Evolutionary conservation across 2,329 filamentous ascomycete species (phyloP).

Genomic region (Mariannaea sp.): DNA sequence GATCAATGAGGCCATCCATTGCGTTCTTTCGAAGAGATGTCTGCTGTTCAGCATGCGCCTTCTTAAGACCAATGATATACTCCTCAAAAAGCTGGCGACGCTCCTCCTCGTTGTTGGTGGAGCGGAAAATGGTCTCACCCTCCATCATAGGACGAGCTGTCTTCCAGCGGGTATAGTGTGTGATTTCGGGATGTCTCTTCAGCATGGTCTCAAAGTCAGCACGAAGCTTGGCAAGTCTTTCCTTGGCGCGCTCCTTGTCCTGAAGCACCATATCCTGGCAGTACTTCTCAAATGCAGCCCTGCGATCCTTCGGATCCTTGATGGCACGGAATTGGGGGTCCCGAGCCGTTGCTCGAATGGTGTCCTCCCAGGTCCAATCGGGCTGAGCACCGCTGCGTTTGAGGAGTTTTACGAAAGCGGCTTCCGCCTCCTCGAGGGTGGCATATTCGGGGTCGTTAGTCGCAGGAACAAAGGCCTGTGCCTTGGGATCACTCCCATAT

Average conservation of each 20-base stretch:
- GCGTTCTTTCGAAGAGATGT: constrained; percentile 74
- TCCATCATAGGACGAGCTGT: constrained; percentile 93
- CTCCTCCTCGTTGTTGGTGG: constrained; percentile 85
- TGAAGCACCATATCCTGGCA: constrained; percentile 86
- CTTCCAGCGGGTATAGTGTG: constrained; percentile 96
- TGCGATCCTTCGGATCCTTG: constrained; percentile 89
- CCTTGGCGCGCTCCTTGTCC: constrained; percentile 93
- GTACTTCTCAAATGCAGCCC: constrained; percentile 92
- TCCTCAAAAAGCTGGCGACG: constrained; percentile 91
- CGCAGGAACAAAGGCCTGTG: constrained; percentile 65
- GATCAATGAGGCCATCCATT: constrained; percentile 78
- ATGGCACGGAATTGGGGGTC: constrained; percentile 93
- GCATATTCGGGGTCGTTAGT: constrained; percentile 78
- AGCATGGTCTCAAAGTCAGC: constrained; percentile 96
- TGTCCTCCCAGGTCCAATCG: constrained; percentile 92
- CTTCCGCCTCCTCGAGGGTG: constrained; percentile 85
- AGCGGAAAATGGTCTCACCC: constrained; percentile 92
- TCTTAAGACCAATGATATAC: constrained; percentile 85
- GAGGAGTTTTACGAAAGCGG: constrained; percentile 89
- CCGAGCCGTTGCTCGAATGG: constrained; percentile 82
- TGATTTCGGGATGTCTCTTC: constrained; percentile 94
- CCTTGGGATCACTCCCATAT: constrained; percentile 59
- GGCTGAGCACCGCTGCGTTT: constrained; percentile 83
- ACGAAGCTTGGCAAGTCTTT: constrained; percentile 88
- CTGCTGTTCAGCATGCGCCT: constrained; percentile 77